Percentiles rank a stretch among this genome's conserved stretches.
Evolutionary conservation across 73 alveolate genomes (phyloP).

Genomic region (Halteria grandinella): DNA sequence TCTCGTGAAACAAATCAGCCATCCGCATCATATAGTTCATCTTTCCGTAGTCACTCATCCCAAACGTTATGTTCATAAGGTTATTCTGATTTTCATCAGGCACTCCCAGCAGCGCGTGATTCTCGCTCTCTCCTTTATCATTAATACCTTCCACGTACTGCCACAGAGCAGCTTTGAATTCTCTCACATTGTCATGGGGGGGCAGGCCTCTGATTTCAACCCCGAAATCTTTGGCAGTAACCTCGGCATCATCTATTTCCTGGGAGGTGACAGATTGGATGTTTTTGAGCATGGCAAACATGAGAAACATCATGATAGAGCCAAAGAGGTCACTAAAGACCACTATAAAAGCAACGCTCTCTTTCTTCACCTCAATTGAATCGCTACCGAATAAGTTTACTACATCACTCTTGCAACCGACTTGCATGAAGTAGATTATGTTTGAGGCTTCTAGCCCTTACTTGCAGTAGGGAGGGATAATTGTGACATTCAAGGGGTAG

Average conservation of each 20-base stretch:
- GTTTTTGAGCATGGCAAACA: conserved; percentile 24
- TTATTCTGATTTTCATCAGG: conserved; percentile 1
- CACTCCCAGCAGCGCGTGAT: not conserved
- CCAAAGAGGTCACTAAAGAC: conserved; percentile 28
- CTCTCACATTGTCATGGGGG: conserved; percentile 21
- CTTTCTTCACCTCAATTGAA: conserved; percentile 8
- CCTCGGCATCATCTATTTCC: conserved; percentile 27
- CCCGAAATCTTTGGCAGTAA: conserved; percentile 54
- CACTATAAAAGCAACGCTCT: conserved; percentile 33
- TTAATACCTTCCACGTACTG: conserved; percentile 20
- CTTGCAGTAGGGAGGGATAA: not conserved
- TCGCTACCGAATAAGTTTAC: not conserved
- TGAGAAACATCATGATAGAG: conserved; percentile 6
- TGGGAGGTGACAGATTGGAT: conserved; percentile 6
- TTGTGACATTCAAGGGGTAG: conserved; percentile 16
- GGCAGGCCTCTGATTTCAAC: conserved; percentile 46
- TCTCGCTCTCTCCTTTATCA: not conserved
- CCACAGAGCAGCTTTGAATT: conserved; percentile 44
- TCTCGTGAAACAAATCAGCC: conserved; percentile 13
- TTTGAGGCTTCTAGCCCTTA: not conserved
- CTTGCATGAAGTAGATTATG: conserved; percentile 27
- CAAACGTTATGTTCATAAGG: conserved; percentile 25
- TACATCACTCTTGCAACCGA: conserved; percentile 25
- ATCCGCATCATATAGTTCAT: conserved; percentile 17
- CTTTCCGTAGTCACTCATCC: conserved; percentile 45